Evolutionary conservation across 169 alveolate genomes (phyloP).

Genomic region (Babesia gibsoni): DNA sequence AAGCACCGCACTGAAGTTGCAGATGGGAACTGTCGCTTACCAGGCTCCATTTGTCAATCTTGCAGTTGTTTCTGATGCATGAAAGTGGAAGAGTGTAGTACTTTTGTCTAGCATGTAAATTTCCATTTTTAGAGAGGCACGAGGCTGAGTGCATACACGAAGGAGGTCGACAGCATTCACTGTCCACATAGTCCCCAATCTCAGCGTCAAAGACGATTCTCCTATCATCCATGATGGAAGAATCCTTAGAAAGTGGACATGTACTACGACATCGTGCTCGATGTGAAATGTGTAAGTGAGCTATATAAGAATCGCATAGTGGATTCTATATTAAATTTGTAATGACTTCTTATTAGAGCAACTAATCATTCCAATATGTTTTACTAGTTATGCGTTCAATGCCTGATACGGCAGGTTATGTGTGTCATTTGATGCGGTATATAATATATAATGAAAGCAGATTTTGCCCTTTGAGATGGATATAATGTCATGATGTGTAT

Average conservation of each 20-base stretch:
- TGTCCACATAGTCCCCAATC: slow-evolving; percentile 20
- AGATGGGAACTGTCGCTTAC: slow-evolving; percentile 25
- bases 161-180: slow-evolving; percentile 23
- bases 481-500: too few relatives aligned
- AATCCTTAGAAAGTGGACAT: not conserved
- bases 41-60: slow-evolving; percentile 4
- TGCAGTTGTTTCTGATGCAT: slow-evolving; percentile 26
- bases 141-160: slow-evolving; percentile 1
- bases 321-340: too few relatives aligned
- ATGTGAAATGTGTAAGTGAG: too few relatives aligned
- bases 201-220: slow-evolving; percentile 29
- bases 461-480: too few relatives aligned
- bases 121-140: not conserved
- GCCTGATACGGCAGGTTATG: too few relatives aligned
- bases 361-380: too few relatives aligned
- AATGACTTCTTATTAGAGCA: too few relatives aligned
- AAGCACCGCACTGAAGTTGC: slow-evolving; percentile 31
- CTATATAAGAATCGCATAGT: too few relatives aligned
- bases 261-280: too few relatives aligned
- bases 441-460: too few relatives aligned
- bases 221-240: not conserved
- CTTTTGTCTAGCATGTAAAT: not conserved
- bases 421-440: too few relatives aligned
- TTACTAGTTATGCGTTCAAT: too few relatives aligned
- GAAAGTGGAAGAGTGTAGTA: slow-evolving; percentile 31